Base-by-base conservation (phyloP, 148 eudicot genomes). In the Drosera capensis region DNA sequence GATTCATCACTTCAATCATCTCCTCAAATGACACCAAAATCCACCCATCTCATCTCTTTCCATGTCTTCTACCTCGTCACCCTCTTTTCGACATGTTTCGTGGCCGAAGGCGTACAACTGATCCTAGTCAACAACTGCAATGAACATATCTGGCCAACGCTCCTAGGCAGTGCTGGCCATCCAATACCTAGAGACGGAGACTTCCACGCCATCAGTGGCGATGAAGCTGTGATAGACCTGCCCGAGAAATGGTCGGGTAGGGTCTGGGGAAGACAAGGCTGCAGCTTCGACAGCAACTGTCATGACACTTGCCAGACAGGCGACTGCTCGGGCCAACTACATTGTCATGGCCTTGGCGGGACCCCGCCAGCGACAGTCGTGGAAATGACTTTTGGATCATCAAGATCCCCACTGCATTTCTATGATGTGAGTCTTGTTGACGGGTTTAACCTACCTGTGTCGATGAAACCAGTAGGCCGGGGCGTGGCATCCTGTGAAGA, bases 191-290 rank as follows among this genome's bases (percentile, higher is more conserved):
- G 64, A 24, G 67, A 80, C 14, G 96, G 96, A 0, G 97, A 95
- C 4, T 88, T 88, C 64, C 75, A 36, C 42, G 76, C 84, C 8
- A 50, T 42, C 43, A 63, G 73, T 7, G 93, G 79, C 2, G 73
- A 84, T 52, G 95, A 84, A 51, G 65, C 62, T 0, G 84, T 84
- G 43, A 30, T 88, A 2, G 76, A 78, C 41, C 60, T 75, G 41
- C 79, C 87, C 0, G 77, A 75, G 1, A 84, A 84, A 16, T 88
- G 97, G 97, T 75, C 97, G 1, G 97, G 97, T 5, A 62, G 97
- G 15, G 54, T 84, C 19, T 88, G 96, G 96, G 94, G 66, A 7
- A 75, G 96, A 45, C 96, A 83, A 64, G 75, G 78, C 8, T 88
- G 96, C 62, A 42, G 6, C 5, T 88, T 88, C 41, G 64, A 83